A percentile compares a stretch with the other conserved stretches of the same genome.
Evolutionary conservation across 2,329 filamentous ascomycete species (phyloP).

Genomic region (Ophiostoma quercus): DNA sequence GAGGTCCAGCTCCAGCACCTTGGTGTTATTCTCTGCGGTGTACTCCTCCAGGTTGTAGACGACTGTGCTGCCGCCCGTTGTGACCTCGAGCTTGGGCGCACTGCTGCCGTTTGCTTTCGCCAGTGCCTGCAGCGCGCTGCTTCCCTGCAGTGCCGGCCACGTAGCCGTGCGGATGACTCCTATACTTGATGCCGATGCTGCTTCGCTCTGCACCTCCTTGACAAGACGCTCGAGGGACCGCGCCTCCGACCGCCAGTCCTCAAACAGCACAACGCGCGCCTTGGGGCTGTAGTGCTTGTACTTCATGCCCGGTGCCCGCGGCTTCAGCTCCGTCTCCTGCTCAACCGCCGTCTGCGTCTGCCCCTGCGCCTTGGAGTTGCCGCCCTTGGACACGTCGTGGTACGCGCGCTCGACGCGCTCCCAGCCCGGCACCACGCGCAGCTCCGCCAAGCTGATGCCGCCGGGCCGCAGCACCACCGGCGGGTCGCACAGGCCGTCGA

Average conservation of each 20-base stretch:
- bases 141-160: conserved; percentile 45
- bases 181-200: conserved; percentile 29
- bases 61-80: background rate
- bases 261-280: conserved; percentile 78
- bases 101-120: background rate
- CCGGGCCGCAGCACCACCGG: conserved; percentile 81
- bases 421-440: conserved; percentile 74
- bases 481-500: conserved; percentile 78
- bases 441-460: conserved; percentile 75
- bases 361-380: conserved; percentile 38
- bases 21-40: conserved; percentile 33
- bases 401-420: conserved; percentile 72
- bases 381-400: conserved; percentile 65
- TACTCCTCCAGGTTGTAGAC: conserved; percentile 38
- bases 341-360: background rate
- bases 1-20: conserved; percentile 64
- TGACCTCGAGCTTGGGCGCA: background rate
- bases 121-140: conserved; percentile 27
- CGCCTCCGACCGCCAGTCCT: conserved; percentile 43
- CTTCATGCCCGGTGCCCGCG: conserved; percentile 94
- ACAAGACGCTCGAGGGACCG: conserved; percentile 32
- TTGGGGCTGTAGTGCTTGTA: conserved; percentile 96
- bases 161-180: conserved; percentile 53
- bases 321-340: conserved; percentile 35
- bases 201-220: conserved; percentile 23